phyloP scores from a whole-genome alignment of 768 basidiomycete species.

The Tricholoma flavovirens region DNA sequence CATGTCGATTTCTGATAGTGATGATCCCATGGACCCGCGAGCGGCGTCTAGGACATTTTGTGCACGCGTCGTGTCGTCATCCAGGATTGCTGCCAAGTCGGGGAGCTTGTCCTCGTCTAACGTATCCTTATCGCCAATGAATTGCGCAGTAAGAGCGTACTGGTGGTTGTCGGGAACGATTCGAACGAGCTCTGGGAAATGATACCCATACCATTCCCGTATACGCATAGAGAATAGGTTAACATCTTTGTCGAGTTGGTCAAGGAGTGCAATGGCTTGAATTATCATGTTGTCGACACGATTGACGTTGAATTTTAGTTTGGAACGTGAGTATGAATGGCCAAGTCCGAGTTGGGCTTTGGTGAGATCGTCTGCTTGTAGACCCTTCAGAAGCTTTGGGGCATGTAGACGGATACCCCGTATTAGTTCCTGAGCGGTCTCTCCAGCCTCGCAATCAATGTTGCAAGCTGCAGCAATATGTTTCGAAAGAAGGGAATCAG shows the following conservation, averaged over 20 bases:
- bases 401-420: slow-evolving; percentile 93
- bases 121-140: slow-evolving; percentile 86
- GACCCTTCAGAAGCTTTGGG: slow-evolving; percentile 80
- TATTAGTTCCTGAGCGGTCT: slow-evolving; percentile 76
- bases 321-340: slow-evolving; percentile 95
- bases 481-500: slow-evolving; percentile 68
- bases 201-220: slow-evolving; percentile 98
- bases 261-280: slow-evolving; percentile 95
- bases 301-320: slow-evolving; percentile 97
- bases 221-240: slow-evolving; percentile 98
- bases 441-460: slow-evolving; percentile 77
- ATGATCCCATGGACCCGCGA: slow-evolving; percentile 90
- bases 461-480: slow-evolving; percentile 69
- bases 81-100: slow-evolving; percentile 73
- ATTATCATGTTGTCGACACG: slow-evolving; percentile 99
- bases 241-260: slow-evolving; percentile 99
- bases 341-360: slow-evolving; percentile 96
- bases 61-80: slow-evolving; percentile 78
- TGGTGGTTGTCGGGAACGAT: slow-evolving; percentile 93
- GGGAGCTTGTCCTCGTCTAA: slow-evolving; percentile 75
- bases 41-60: slow-evolving; percentile 95
- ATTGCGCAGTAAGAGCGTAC: slow-evolving; percentile 80
- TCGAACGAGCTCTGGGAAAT: slow-evolving; percentile 94
- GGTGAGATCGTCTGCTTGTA: slow-evolving; percentile 81
- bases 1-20: slow-evolving; percentile 88